Evolutionary conservation across 345 rosid genomes (phyloP).

Genomic region (Heritiera fomes): DNA sequence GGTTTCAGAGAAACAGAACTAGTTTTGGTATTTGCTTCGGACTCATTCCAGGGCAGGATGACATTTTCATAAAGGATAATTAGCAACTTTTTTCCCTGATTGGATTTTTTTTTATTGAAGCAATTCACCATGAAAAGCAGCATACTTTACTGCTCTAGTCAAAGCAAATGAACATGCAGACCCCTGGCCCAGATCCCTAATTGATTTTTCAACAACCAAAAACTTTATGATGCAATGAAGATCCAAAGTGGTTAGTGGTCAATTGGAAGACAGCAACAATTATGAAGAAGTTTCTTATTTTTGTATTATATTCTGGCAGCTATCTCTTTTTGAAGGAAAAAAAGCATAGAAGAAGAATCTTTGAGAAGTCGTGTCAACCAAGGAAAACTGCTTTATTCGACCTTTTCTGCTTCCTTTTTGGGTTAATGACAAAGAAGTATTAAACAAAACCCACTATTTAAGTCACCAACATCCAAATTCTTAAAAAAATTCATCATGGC

Average conservation of each 20-base stretch:
- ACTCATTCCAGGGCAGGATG: too few species aligned
- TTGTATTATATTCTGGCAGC: not conserved
- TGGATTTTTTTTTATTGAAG: not conserved
- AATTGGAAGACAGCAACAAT: not conserved
- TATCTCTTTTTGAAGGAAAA: not conserved
- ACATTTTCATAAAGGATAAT: too few species aligned
- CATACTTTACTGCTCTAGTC: not conserved
- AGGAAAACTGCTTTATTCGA: not conserved
- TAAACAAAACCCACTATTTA: too few species aligned
- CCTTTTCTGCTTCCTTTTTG: not conserved
- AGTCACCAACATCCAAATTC: not conserved
- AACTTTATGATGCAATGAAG: not conserved
- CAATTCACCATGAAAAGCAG: not conserved
- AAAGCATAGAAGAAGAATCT: constrained; percentile 11
- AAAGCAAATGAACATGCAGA: not conserved
- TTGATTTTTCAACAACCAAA: not conserved
- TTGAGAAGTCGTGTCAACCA: not conserved
- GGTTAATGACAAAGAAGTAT: too few species aligned
- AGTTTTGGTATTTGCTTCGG: too few species aligned
- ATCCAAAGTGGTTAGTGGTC: not conserved
- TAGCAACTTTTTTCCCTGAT: too few species aligned
- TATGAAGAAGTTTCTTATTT: not conserved
- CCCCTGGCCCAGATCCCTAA: not conserved
- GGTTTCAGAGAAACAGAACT: too few species aligned
- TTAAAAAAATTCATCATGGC: not conserved